Evolutionary conservation across 148 eudicot species (phyloP), one percentile per base, ranked within the genome.

Genomic region (Pharnaceum exiguum): DNA sequence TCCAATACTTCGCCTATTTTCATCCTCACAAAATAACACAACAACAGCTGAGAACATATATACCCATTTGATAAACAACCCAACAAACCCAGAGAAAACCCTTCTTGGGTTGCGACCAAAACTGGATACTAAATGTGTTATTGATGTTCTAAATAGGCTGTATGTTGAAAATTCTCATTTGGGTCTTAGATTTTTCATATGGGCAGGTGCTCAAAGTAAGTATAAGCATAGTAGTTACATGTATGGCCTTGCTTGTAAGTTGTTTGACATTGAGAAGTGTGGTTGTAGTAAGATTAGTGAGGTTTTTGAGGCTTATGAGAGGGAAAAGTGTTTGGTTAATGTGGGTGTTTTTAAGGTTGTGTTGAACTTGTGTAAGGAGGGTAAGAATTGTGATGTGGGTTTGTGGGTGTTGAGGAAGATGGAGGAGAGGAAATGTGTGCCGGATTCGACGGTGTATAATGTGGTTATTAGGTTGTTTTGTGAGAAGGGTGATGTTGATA

Each of bases 171-270:
- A 84, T 19, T 70, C 80, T 51, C 57, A 78, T 55, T 51, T 82
- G 68, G 95, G 95, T 65, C 77, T 87, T 47, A 72, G 95, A 31
- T 90, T 90, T 70, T 90, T 90, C 51, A 69, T 90, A 8, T 90
- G 95, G 97, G 83, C 95, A 42, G 93, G 80, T 21, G 26, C 68
- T 15, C 93, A 82, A 53, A 63, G 83, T 2, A 68, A 54, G 37
- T 82, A 87, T 57, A 72, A 79, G 43, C 93, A 87, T 62, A 65
- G 75, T 32, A 53, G 71, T 3, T 79, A 70, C 37, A 77, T 80
- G 80, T 90, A 90, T 27, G 36, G 40, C 35, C 66, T 75, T 56
- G 89, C 83, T 61, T 82, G 85, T 64, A 63, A 78, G 59, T 51
- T 84, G 45, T 73, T 90, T 26, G 59, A 29, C 28, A 73, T 90